phyloP scores from a whole-genome alignment of 2,329 filamentous ascomycete species.

The Samsoniella hepiali region DNA sequence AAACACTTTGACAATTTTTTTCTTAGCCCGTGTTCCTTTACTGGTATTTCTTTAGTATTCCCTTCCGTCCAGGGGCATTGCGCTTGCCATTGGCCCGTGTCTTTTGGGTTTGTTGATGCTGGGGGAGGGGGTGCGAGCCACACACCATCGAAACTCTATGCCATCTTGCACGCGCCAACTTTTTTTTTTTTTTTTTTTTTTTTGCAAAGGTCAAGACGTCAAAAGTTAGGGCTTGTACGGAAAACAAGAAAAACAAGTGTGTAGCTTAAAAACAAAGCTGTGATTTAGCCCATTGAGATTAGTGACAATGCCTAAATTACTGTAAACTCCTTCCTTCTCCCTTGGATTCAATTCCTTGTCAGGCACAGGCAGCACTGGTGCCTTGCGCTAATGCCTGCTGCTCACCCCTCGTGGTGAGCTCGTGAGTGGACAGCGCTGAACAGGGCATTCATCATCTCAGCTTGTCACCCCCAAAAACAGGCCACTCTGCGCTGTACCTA shows the following conservation, averaged over 20 bases:
- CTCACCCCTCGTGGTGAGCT: too few species aligned
- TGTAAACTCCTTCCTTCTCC: background rate
- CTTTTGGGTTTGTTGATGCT: background rate
- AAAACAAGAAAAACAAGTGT: background rate
- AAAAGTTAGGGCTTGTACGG: background rate
- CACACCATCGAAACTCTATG: background rate
- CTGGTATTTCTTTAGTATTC: too few species aligned
- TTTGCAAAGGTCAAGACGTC: background rate
- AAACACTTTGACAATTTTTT: background rate
- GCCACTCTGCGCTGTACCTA: background rate
- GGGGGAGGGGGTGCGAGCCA: background rate
- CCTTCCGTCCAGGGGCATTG: background rate
- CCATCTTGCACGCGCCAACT: background rate
- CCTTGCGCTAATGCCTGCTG: conserved; percentile 3
- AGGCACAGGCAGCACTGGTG: background rate
- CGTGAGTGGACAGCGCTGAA: too few species aligned
- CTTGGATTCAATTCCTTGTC: background rate
- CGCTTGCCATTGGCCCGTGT: background rate
- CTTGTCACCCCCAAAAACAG: background rate
- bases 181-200: background rate
- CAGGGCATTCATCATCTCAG: background rate
- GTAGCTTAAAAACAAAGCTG: background rate
- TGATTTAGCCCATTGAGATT: background rate
- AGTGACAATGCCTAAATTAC: background rate
- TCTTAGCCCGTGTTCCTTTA: background rate